These are phyloP conservation scores for Blastobotrys arbuscula DNA, from an alignment of 1,139 yeast species.

Conservation along the genomic window DNA sequence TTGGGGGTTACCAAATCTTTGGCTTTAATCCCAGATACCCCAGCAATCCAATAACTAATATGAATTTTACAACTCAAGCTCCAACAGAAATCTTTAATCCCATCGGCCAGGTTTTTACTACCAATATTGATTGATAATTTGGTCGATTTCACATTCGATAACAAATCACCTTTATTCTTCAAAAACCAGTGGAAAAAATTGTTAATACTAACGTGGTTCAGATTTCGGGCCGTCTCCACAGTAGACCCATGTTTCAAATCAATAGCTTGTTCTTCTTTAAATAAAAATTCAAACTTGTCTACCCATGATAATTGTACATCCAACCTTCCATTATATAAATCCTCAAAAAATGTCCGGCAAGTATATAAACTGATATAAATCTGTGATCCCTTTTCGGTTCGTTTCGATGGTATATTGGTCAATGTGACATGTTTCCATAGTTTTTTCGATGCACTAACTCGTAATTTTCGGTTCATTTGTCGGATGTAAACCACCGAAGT, in stretches of 20 bases:
- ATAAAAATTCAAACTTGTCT: slow-evolving; percentile 1
- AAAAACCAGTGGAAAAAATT: slow-evolving; percentile 12
- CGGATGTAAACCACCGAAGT: background rate
- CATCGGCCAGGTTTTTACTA: slow-evolving; percentile 1
- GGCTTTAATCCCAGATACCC: background rate
- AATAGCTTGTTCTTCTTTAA: slow-evolving; percentile 8
- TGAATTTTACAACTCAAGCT: background rate
- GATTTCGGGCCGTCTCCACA: slow-evolving; percentile 7
- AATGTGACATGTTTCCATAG: slow-evolving; percentile 5
- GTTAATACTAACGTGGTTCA: slow-evolving; percentile 10
- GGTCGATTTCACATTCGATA: background rate
- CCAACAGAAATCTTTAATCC: slow-evolving; percentile 7
- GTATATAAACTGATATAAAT: slow-evolving; percentile 3
- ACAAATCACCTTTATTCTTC: slow-evolving; percentile 1
- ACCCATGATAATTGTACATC: slow-evolving; percentile 7
- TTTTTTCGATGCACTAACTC: slow-evolving; percentile 3
- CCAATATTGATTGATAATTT: slow-evolving; percentile 4
- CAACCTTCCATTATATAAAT: slow-evolving; percentile 4
- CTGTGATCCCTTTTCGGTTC: background rate
- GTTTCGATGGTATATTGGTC: slow-evolving; percentile 8
- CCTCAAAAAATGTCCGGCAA: slow-evolving; percentile 9
- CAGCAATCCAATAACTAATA: slow-evolving; percentile 7
- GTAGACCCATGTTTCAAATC: background rate
- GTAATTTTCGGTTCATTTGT: slow-evolving; percentile 6
- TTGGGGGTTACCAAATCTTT: slow-evolving; percentile 9